Evolutionary conservation across 371 early-diverging fungal genomes (phyloP).

Genomic region (Funneliformis caledonium): DNA sequence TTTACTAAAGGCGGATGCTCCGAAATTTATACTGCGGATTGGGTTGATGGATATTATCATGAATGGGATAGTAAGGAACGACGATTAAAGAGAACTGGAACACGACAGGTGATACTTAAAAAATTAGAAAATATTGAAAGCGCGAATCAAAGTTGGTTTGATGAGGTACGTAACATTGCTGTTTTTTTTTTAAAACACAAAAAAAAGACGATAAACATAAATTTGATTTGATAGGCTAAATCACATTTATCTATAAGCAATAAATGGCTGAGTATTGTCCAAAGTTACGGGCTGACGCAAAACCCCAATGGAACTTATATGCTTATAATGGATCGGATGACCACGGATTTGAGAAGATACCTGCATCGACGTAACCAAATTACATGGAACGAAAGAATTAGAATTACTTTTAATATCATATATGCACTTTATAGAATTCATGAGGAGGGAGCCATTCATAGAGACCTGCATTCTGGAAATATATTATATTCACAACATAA

Average conservation of each 20-base stretch:
- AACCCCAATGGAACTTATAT: neutral
- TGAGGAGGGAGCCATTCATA: neutral
- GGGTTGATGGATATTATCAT: neutral
- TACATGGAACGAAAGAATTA: neutral
- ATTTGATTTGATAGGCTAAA: too few relatives aligned
- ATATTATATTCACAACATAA: neutral
- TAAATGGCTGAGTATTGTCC: too few relatives aligned
- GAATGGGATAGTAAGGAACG: too few relatives aligned
- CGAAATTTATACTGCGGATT: slow-evolving; percentile 1
- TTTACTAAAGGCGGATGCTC: neutral
- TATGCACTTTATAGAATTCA: slow-evolving; percentile 1
- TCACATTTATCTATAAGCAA: too few relatives aligned
- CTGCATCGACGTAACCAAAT: neutral
- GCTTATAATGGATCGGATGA: neutral
- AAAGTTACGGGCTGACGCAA: slow-evolving; percentile 10
- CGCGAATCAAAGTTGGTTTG: neutral
- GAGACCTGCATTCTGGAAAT: slow-evolving; percentile 32
- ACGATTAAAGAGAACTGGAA: neutral
- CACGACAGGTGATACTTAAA: neutral
- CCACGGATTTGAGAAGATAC: neutral
- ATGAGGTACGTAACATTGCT: neutral
- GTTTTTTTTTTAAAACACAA: too few relatives aligned
- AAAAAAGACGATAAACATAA: too few relatives aligned
- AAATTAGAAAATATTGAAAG: neutral
- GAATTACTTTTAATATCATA: neutral